phyloP scores from a whole-genome alignment of 2,329 filamentous ascomycete genomes.

The Phialophora macrospora region DNA sequence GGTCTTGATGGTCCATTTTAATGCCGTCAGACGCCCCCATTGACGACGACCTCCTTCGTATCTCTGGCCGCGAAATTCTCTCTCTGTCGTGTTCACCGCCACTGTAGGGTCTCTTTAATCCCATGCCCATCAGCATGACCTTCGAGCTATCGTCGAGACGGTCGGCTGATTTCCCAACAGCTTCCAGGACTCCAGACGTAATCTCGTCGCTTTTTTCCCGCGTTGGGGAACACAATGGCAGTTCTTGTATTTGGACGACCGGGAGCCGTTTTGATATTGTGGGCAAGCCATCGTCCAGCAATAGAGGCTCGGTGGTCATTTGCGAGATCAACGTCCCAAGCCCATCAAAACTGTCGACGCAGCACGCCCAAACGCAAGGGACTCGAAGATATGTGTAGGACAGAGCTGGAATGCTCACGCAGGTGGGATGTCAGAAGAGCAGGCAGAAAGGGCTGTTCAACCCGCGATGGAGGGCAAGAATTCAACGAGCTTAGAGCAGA shows the following conservation, averaged over 20 bases:
- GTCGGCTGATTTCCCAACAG: conserved; percentile 20
- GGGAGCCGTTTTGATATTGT: conserved; percentile 25
- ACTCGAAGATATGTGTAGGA: background rate
- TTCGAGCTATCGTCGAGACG: conserved; percentile 10
- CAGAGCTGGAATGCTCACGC: background rate
- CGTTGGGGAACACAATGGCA: conserved; percentile 20
- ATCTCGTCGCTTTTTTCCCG: conserved; percentile 12
- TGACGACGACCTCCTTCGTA: conserved; percentile 30
- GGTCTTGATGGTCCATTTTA: conserved; percentile 2
- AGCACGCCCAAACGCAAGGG: background rate
- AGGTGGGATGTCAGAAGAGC: background rate
- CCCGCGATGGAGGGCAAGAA: conserved; percentile 3
- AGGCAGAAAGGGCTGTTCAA: background rate
- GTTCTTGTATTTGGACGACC: conserved; percentile 28
- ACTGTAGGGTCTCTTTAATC: conserved; percentile 22
- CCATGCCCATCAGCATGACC: conserved; percentile 17
- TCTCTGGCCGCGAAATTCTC: conserved; percentile 1
- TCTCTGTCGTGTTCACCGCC: conserved; percentile 11
- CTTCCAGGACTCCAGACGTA: conserved; percentile 15
- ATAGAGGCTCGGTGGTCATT: conserved; percentile 32
- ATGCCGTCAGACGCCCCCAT: conserved; percentile 23
- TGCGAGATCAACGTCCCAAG: conserved; percentile 20
- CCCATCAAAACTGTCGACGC: conserved; percentile 14
- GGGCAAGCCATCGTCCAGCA: conserved; percentile 29
- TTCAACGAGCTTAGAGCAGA: background rate